Base-by-base conservation (phyloP, 176 grass and related monocot species). In the Elymus sibiricus region DNA sequence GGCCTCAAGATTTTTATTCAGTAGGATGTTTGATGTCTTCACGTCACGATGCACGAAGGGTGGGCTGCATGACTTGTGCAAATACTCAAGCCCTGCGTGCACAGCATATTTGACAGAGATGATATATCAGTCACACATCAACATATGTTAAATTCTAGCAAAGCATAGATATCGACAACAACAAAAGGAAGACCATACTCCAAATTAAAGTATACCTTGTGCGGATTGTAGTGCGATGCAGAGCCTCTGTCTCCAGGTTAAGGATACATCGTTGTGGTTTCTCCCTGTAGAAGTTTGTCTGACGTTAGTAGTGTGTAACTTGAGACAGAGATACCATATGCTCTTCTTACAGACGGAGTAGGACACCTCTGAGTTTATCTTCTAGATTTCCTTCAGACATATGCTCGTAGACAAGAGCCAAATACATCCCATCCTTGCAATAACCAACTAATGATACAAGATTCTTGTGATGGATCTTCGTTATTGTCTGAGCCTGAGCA, bases 11-110 rank as follows among this genome's bases (percentile, higher is more conserved):
- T 83, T 83, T 2, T 70, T 12, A 16, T 90, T 85, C 21, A 95
- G 43, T 6, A 91, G 91, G 71, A 95, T 91, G 47, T 95, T 95
- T 3, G 64, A 34, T 0, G 81, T 27, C 70, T 95, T 95, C 68
- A 95, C 88, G 13, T 94, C 93, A 39, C 90, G 79, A 19, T 94
- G 93, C 63, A 84, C 76, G 8, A 90, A 11, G 13, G 78, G 82
- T 1, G 81, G 87, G 4, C 53, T 92, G 64, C 93, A 94, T 6
- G 63, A 84, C 62, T 77, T 92, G 77, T 90, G 90, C 4, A 92
- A 87, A 64, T 94, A 94, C 78, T 90, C 81, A 0, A 94, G 43
- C 29, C 93, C 93, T 92, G 73, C 0, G 37, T 35, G 24, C 62
- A 60, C 47, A 38, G 9, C 11, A n/a, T 21, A 22, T 17, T 17